Percentiles rank a stretch among this genome's conserved stretches.
These are phyloP conservation scores for Bruguiera gymnorhiza DNA, from an alignment of 345 rosid species.

Conservation along the genomic window DNA sequence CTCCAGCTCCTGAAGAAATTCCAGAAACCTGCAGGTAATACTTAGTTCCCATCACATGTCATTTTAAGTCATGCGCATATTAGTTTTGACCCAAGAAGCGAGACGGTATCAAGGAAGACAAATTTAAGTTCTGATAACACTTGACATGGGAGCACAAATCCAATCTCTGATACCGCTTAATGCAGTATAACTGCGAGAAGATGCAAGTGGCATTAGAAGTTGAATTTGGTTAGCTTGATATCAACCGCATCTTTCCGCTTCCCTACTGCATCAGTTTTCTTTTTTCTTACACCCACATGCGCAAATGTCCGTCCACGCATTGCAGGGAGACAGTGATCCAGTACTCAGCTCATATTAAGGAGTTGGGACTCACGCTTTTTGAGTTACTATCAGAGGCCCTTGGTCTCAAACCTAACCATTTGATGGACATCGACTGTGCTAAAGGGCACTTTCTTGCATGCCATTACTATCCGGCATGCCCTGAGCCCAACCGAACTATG, in stretches of 20 bases:
- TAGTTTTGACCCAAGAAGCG: too few species aligned
- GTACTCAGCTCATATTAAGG: slow-evolving; percentile 9
- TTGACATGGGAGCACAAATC: too few species aligned
- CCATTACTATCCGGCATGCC: slow-evolving; percentile 33
- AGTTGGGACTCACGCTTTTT: slow-evolving; percentile 14
- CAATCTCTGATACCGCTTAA: too few species aligned
- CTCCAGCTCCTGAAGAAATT: slow-evolving; percentile 13
- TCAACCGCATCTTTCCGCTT: too few species aligned
- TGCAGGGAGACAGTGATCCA: slow-evolving; percentile 19
- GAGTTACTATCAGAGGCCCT: slow-evolving; percentile 20
- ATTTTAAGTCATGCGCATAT: too few species aligned
- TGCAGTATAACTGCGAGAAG: too few species aligned
- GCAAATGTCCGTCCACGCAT: neutral
- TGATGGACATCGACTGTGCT: slow-evolving; percentile 17
- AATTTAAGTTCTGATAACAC: too few species aligned
- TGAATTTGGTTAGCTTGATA: too few species aligned
- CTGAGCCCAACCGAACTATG: slow-evolving; percentile 25
- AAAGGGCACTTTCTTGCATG: slow-evolving; percentile 22
- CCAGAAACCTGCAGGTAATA: slow-evolving; percentile 25
- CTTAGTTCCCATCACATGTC: neutral
- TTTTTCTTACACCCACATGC: neutral
- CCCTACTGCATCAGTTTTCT: too few species aligned
- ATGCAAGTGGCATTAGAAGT: too few species aligned
- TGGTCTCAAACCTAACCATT: slow-evolving; percentile 18
- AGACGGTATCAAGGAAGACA: too few species aligned